Base-by-base conservation (phyloP, 257 asterid species). In the Henckelia pumila region DNA sequence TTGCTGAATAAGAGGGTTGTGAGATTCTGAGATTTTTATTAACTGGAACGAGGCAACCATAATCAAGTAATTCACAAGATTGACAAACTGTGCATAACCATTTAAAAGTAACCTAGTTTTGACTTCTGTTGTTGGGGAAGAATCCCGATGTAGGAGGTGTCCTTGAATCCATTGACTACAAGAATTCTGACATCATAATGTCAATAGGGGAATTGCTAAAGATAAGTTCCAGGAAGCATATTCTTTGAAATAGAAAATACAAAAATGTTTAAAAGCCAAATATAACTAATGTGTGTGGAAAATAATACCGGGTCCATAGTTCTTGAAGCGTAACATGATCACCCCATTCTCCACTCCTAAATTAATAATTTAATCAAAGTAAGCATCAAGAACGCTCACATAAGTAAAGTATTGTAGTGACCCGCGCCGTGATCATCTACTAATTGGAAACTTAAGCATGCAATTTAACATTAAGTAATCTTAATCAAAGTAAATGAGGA, bases 311-410 rank as follows among this genome's bases (percentile, higher is more conserved):
- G 83, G 85, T 94, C 96, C 3, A 96, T 90, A 53, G 98, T 95
- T 65, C 99, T 77, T 94, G 99, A 83, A 94, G 80, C 3, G 99
- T 89, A 59, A 94, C 98, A 73, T 94, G 99, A 86, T 94, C 99
- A 49, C 99, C 99, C 99, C 98, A 94, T 70, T 87, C 96, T 59
- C 95, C 93, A 33, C 65, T 83, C 83, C 99, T 94, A 81, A 40
- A 71, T 76, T 50, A 77, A 56, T 17, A 71, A 73, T 68, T n/a
- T 64, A 67, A 47, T 7, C 55, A 47, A 2, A 53, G 71, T 55
- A 79, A 67, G 59, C 52, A 23, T 52, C 61, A 73, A 30, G 61
- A 28, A 10, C 35, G 77, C 69, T 50, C 68, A 24, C 53, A 68
- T 63, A 67, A 30, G 30, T 37, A 56, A 61, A 26, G 13, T 55